These are phyloP conservation scores for Lentinus tigrinus DNA, from an alignment of 768 basidiomycete species.

Conservation along the genomic window DNA sequence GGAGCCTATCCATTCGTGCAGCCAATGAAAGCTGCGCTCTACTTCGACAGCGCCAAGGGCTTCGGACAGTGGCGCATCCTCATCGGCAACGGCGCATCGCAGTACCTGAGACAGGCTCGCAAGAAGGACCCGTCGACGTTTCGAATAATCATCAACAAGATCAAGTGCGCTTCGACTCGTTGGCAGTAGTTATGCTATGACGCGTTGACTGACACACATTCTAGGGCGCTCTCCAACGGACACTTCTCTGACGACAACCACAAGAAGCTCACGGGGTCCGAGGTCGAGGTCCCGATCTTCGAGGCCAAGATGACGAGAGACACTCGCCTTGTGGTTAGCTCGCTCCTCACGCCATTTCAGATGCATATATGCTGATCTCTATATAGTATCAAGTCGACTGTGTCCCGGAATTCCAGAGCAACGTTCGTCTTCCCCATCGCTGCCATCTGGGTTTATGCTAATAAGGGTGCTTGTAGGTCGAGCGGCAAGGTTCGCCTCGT, in stretches of 20 bases:
- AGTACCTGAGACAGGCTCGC: slow-evolving; percentile 47
- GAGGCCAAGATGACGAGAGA: slow-evolving; percentile 60
- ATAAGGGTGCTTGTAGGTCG: slow-evolving; percentile 27
- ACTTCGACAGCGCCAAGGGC: slow-evolving; percentile 56
- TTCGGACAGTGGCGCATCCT: slow-evolving; percentile 68
- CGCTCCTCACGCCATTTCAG: neutral
- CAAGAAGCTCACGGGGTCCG: slow-evolving; percentile 47
- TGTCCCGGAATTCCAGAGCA: slow-evolving; percentile 22
- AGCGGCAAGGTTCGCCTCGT: slow-evolving; percentile 35
- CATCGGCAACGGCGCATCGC: slow-evolving; percentile 48
- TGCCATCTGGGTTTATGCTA: neutral
- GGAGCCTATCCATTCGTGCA: slow-evolving; percentile 41
- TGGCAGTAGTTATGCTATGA: no score
- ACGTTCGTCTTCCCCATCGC: neutral
- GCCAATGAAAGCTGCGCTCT: slow-evolving; percentile 58
- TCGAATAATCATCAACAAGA: slow-evolving; percentile 62
- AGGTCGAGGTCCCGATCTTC: slow-evolving; percentile 53
- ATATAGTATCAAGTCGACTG: slow-evolving; percentile 29
- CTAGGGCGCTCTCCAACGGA: slow-evolving; percentile 64
- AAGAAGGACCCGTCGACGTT: slow-evolving; percentile 47
- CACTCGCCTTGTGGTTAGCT: slow-evolving; percentile 18
- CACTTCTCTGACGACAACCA: slow-evolving; percentile 69
- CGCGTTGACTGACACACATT: neutral
- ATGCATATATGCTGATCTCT: neutral
- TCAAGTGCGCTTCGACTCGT: slow-evolving; percentile 51